Evolutionary conservation across 1,139 yeast species (phyloP), one percentile per base, ranked within the genome.

Genomic region (Saccharomyces hybrid): DNA sequence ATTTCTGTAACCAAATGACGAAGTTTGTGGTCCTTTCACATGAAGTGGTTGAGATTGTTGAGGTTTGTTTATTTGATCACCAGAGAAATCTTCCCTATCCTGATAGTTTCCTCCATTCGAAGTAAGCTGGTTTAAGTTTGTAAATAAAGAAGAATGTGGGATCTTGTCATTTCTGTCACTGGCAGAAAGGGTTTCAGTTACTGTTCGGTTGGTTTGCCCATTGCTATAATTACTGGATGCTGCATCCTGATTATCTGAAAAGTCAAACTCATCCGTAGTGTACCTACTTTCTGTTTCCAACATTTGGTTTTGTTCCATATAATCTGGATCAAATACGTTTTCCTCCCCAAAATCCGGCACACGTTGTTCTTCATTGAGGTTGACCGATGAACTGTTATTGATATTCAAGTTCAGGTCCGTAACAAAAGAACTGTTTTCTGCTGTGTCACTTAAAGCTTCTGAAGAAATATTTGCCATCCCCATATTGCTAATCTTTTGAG

Each of bases 321-420:
- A 66, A 53, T 65, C 68, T 6, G 69, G 68, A 52, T 66, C 68
- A 55, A 64, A 65, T 5, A 66, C 67, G 53, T 66, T 56, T 49
- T 50, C 62, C 44, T 56, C 61, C 19, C 53, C 54, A 6, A 49
- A 57, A 8, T 55, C 51, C 3, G 49, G 54, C 13, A 53, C 55
- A 31, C 41, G 44, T 38, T 16, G 44, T 11, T 38, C 25, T 14
- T 9, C 26, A 2, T 16, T 25, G 48, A 16, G 46, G 55, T 25
- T 52, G n/a, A 7, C 34, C 5, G 41, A 28, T 16, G 42, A 9
- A 34, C 13, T 6, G 13, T 26, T 34, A 26, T 47, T 32, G 13
- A 53, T 47, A 26, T 56, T 54, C 28, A 58, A 52, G 47, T 57
- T 57, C 23, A 56, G 23, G 38, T 54, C 60, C 2, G 50, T 28